Base-by-base conservation (phyloP, 225 moss, liverwort and hornwort species). In the Sphagnum contortum region DNA sequence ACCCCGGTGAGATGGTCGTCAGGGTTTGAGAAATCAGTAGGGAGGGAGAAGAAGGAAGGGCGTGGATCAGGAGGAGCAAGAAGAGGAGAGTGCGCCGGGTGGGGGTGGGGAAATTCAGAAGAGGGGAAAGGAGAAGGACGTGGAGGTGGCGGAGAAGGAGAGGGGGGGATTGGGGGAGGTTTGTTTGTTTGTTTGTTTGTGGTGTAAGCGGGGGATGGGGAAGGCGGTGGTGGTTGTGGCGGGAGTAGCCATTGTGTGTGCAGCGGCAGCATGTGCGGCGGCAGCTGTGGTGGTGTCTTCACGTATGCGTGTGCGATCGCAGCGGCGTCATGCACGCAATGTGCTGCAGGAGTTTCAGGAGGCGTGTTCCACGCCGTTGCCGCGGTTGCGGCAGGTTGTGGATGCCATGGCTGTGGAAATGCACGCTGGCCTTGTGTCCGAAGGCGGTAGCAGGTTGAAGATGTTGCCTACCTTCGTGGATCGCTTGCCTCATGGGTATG, bases 401-500 rank as follows among this genome's bases (percentile, higher is more conserved):
- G 82, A 94, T 54, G 91, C 81, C 9, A 83, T 94, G 82, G 84
- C 89, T 6, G 79, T 71, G 9, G 81, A 82, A 74, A 89, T 89
- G 76, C 77, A 84, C 29, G 87, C 84, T 5, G 91, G 91, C 3
- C 76, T 94, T 48, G 87, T 74, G 44, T 84, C 77, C 0, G 82
- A 90, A 61, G 83, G 80, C 48, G 86, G 86, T 3, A 85, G 82
- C 55, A 80, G 73, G 12, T 74, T 86, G 52, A 82, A 90, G 82
- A 94, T 91, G 94, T 76, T 91, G 1, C 91, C 94, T 1, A 82
- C 87, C 5, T 91, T 82, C 59, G 68, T 91, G 14, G 88, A 94
- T 47, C 73, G 53, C 29, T 72, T 91, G 63, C 90, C 91, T 50
- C 75, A 69, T 45, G 88, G 88, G 70, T 84, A 71, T 29, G 29